Conservation (phyloP, 805 yeast species). For the Barnettozyma siamensis region DNA sequence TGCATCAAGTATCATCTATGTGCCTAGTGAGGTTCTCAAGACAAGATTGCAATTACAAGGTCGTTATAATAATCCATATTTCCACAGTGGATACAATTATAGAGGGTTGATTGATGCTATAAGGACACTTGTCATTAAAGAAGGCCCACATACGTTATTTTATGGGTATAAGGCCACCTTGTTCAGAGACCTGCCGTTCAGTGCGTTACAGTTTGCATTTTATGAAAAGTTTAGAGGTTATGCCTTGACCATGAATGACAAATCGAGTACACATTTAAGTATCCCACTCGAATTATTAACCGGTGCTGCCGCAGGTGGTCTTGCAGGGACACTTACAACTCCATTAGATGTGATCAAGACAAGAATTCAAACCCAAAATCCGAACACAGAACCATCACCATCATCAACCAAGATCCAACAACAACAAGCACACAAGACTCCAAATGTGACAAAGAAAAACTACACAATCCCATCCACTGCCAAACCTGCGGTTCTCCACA, state of each 20-base stretch:
- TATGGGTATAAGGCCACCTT: conserved; percentile 94
- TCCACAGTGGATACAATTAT: conserved; percentile 83
- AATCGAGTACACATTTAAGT: conserved; percentile 37
- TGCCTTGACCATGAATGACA: conserved; percentile 40
- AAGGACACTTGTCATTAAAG: conserved; percentile 52
- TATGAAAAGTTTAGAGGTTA: conserved; percentile 74
- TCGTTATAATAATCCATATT: conserved; percentile 69
- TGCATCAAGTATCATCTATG: conserved; percentile 82
- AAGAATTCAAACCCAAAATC: conserved; percentile 84
- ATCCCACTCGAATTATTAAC: conserved; percentile 64
- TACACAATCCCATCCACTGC: conserved; percentile 22
- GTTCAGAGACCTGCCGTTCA: conserved; percentile 88
- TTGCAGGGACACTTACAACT: conserved; percentile 84
- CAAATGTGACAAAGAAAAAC: conserved; percentile 20
- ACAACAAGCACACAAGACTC: conserved; percentile 8
- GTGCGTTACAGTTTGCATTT: conserved; percentile 93
- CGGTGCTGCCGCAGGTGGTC: conserved; percentile 95
- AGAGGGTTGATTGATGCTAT: conserved; percentile 69
- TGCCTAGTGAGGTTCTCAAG: conserved; percentile 91
- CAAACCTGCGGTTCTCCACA: conserved; percentile 22
- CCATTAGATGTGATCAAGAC: conserved; percentile 92
- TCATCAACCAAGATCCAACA: conserved; percentile 14
- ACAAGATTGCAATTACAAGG: conserved; percentile 94
- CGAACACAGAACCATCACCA: conserved; percentile 10
- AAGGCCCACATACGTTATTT: conserved; percentile 72